phyloP scores from a whole-genome alignment of 108 stramenopile genomes.

The Cyclotella distinguenda region DNA sequence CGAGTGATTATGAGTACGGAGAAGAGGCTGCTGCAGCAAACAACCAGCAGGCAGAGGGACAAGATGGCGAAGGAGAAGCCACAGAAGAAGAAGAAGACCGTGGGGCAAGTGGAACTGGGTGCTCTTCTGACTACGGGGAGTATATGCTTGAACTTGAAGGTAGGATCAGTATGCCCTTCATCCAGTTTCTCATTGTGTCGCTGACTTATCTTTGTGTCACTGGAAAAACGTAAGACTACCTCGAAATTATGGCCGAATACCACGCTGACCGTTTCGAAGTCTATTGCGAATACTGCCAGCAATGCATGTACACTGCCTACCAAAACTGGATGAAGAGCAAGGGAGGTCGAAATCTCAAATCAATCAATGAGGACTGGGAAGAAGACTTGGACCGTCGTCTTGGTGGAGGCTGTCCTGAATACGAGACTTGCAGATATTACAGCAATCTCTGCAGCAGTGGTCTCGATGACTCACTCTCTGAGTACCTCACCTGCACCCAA shows the following conservation, averaged over 20 bases:
- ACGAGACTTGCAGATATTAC: conserved; percentile 34
- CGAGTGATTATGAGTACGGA: conserved; percentile 9
- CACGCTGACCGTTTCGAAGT: conserved; percentile 54
- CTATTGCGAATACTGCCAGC: conserved; percentile 68
- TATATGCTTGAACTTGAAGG: conserved; percentile 71
- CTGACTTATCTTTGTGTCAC: background rate
- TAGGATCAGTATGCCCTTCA: background rate
- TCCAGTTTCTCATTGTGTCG: background rate
- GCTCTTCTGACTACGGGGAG: conserved; percentile 68
- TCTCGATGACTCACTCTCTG: conserved; percentile 8
- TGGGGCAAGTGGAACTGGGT: conserved; percentile 54
- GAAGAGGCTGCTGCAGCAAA: background rate
- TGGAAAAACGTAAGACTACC: conserved; percentile 36
- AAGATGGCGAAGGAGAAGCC: background rate
- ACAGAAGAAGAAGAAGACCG: conserved; percentile 1
- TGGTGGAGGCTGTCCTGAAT: conserved; percentile 25
- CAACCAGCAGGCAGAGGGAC: conserved; percentile 9
- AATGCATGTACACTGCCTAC: conserved; percentile 38
- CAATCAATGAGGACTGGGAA: conserved; percentile 27
- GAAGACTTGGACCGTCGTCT: conserved; percentile 30
- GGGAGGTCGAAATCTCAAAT: conserved; percentile 31
- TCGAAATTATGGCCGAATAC: conserved; percentile 68
- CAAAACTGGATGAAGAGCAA: conserved; percentile 31
- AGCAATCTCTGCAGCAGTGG: conserved; percentile 8
- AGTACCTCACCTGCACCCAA: conserved; percentile 45